These are phyloP conservation scores for Zizania palustris DNA, from an alignment of 202 grass and related monocot species.

Conservation along the genomic window DNA sequence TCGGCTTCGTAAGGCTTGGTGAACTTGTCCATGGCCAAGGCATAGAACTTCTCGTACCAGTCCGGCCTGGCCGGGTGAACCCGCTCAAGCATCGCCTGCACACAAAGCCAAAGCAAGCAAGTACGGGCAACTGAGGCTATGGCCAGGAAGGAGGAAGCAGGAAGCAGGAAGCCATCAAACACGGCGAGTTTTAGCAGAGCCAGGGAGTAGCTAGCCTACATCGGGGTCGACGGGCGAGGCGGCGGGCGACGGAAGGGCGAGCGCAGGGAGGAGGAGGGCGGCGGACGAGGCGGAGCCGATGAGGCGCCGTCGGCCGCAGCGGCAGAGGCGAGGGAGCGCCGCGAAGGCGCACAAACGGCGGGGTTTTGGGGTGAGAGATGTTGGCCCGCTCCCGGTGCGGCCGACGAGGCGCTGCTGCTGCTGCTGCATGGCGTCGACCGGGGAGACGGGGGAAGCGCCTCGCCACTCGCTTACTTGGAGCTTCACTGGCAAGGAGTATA, in stretches of 20 bases:
- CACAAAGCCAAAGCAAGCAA: constrained; percentile 13
- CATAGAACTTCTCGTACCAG: constrained; percentile 76
- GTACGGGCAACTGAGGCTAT: neutral
- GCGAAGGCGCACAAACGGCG: neutral
- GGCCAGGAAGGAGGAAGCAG: too few species aligned
- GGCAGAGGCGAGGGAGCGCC: constrained; percentile 33
- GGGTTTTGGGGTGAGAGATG: neutral
- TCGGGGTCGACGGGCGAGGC: constrained; percentile 53
- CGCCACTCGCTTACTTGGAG: neutral
- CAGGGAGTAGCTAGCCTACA: constrained; percentile 33
- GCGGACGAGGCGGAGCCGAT: constrained; percentile 46
- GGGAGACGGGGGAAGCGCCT: neutral
- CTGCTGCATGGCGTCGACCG: constrained; percentile 39
- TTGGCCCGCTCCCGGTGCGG: neutral
- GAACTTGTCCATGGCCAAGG: constrained; percentile 54
- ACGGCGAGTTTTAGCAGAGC: neutral
- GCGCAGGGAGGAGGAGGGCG: constrained; percentile 48
- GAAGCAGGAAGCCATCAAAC: neutral
- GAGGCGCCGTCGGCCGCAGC: constrained; percentile 47
- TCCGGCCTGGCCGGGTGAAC: constrained; percentile 70
- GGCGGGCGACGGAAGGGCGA: constrained; percentile 34
- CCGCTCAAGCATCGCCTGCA: constrained; percentile 61
- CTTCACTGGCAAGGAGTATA: neutral
- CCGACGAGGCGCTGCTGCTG: constrained; percentile 3
- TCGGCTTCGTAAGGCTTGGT: constrained; percentile 73